Evolutionary conservation across 148 eudicot species (phyloP).

Genomic region (Heliamphora exappendiculata): DNA sequence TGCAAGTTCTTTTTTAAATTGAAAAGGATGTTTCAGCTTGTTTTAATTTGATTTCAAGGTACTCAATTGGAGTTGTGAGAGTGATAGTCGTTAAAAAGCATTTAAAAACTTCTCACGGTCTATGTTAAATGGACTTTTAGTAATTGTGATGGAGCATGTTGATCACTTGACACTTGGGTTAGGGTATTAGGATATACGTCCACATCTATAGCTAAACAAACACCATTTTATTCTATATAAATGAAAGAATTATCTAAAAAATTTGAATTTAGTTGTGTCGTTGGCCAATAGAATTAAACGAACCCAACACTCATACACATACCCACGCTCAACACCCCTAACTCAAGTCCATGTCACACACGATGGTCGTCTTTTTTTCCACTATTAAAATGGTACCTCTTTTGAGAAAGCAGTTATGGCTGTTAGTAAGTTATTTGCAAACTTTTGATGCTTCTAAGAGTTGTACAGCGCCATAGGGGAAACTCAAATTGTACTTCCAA

Average conservation of each 20-base stretch:
- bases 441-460: not conserved
- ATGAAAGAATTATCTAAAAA: too few species aligned
- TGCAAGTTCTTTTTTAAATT: not conserved
- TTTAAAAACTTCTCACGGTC: not conserved
- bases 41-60: not conserved
- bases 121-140: too few species aligned
- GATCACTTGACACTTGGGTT: not conserved
- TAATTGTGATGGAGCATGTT: not conserved
- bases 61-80: not conserved
- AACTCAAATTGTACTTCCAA: not conserved
- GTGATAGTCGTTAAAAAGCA: not conserved
- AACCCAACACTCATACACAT: too few species aligned
- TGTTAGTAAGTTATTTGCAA: not conserved
- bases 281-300: too few species aligned
- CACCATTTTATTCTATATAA: not conserved
- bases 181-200: not conserved
- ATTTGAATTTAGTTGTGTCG: too few species aligned
- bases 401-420: not conserved
- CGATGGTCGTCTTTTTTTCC: not conserved
- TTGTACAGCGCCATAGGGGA: not conserved
- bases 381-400: not conserved
- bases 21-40: not conserved
- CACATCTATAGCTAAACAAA: not conserved
- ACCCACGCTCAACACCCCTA: too few species aligned
- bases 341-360: too few species aligned